Evolutionary conservation across 1,284 basidiomycete genomes (phyloP), one percentile per base, ranked within the genome.

Genomic region (Moesziomyces antarcticus): DNA sequence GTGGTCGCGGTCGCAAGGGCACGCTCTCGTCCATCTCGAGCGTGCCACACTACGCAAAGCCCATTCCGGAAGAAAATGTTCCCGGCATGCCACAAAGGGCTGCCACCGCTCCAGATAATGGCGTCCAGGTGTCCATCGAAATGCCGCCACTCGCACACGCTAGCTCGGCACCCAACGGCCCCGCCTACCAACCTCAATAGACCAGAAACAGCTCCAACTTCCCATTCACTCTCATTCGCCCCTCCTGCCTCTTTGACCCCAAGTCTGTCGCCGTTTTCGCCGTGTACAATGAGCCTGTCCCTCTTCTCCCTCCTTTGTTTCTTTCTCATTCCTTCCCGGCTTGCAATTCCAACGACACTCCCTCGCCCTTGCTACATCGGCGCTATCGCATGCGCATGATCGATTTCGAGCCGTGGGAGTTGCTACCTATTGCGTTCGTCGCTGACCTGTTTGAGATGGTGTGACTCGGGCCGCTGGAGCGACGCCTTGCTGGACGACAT

Each of bases 381-480:
- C 30, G 24, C 24, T 45, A 51, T 27, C 46, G 37, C 33, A 30
- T 30, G 30, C 30, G 30, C 2, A 30, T 30, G 30, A 33, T 33
- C 8, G 10, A 7, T 11, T 33, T 33, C 10, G 7, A 18, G 5
- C 5, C 51, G 49, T 43, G 21, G 11, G 8, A 9, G 35, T 18
- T 30, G 25, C 20, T 30, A 46, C 25, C 46, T 30, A 20, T 48
- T 21, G 44, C 22, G 43, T 18, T 71, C 62, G 21, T 37, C 35
- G 20, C 50, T 50, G 48, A 72, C 63, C 13, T 67, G 58, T 21
- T 52, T 51, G 16, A 72, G 52, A 50, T 63, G 55, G 43, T 72
- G 69, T 42, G 58, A 55, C 30, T 72, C 69, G 4, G 43, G 35
- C 6, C 54, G 61, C 18, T 55, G 51, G 11, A 71, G 21, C 8